Conservation (phyloP, 208 protist species). For the Wallacemonas rigidus region DNA sequence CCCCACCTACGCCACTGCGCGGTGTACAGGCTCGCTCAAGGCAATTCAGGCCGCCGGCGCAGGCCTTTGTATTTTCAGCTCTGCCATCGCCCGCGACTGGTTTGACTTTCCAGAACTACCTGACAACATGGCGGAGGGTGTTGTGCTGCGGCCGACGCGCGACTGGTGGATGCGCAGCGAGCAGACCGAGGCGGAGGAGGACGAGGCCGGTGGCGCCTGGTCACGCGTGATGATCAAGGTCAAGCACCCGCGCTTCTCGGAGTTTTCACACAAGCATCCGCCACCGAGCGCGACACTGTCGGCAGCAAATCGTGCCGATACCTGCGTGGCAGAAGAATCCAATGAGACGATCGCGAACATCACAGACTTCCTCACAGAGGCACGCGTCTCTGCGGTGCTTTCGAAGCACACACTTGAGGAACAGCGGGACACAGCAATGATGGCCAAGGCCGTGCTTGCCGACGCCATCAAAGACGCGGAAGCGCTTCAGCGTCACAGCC, state of each 20-base stretch:
- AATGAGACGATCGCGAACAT: background rate
- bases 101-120: conserved; percentile 18
- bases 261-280: conserved; percentile 19
- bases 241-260: conserved; percentile 32
- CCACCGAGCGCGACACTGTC: background rate
- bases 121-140: conserved; percentile 28
- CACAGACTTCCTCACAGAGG: conserved; percentile 23
- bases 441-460: conserved; percentile 26
- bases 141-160: conserved; percentile 25
- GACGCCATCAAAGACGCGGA: conserved; percentile 29
- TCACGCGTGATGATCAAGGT: conserved; percentile 28
- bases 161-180: conserved; percentile 23
- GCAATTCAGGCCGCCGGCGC: background rate
- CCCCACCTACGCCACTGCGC: conserved; percentile 9
- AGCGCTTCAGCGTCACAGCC: background rate
- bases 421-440: conserved; percentile 14
- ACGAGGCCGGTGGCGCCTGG: conserved; percentile 3
- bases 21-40: conserved; percentile 18
- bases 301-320: no score
- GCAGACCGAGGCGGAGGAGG: background rate
- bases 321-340: no score
- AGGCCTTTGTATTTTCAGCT: background rate
- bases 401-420: conserved; percentile 30
- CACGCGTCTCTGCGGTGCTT: conserved; percentile 26
- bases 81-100: conserved; percentile 8